Conservation (phyloP, 768 basidiomycete genomes). For the Clitopilus passeckerianus region DNA sequence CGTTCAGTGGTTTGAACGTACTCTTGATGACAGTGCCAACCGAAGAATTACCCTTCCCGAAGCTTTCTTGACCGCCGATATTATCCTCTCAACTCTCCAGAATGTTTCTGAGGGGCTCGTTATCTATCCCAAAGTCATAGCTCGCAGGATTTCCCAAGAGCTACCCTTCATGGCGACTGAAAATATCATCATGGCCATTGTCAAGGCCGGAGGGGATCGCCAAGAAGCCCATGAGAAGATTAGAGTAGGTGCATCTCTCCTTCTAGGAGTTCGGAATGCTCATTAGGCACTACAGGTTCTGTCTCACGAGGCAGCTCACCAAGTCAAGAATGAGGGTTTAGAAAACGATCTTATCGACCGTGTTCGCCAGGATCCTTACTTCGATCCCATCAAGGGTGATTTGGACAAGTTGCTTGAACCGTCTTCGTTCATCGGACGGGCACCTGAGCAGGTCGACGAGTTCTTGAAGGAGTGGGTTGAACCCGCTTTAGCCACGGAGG, state of each 20-base stretch:
- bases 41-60: conserved; percentile 95
- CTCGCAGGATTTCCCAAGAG: conserved; percentile 86
- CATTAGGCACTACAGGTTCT: conserved; percentile 50
- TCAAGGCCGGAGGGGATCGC: conserved; percentile 90
- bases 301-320: conserved; percentile 90
- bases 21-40: conserved; percentile 97
- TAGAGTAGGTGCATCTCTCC: conserved; percentile 43
- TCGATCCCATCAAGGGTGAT: conserved; percentile 78
- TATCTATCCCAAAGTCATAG: conserved; percentile 97
- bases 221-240: conserved; percentile 98
- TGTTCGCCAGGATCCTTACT: conserved; percentile 77
- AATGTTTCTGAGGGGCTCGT: conserved; percentile 98
- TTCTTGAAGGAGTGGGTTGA: conserved; percentile 86
- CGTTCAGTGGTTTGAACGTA: conserved; percentile 98
- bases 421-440: conserved; percentile 85
- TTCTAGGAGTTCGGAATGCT: not conserved
- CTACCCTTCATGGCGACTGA: conserved; percentile 99
- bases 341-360: conserved; percentile 96
- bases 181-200: conserved; percentile 98
- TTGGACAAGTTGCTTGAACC: conserved; percentile 82
- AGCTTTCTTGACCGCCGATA: conserved; percentile 95
- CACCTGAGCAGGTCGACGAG: conserved; percentile 89
- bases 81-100: conserved; percentile 90
- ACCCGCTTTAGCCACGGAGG: conserved; percentile 67
- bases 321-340: conserved; percentile 91